Percentiles rank a stretch among this genome's conserved stretches.
These are phyloP conservation scores for Cucurbitaria berberidis DNA, from an alignment of 2,329 filamentous ascomycete genomes.

Conservation along the genomic window DNA sequence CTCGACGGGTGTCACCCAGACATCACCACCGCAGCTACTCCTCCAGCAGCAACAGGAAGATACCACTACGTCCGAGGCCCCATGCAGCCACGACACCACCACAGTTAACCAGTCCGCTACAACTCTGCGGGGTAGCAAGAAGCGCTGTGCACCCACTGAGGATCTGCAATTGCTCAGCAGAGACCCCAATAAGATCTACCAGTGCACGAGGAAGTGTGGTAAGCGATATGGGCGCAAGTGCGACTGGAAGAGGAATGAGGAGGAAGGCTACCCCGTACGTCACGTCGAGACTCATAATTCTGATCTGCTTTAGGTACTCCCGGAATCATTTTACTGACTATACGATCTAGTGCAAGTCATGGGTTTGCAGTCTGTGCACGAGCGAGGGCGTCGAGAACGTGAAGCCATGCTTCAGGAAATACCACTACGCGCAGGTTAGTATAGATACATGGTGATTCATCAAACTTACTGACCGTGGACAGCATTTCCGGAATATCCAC, in stretches of 20 bases:
- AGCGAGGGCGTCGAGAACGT: slow-evolving; percentile 42
- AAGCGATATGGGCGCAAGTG: slow-evolving; percentile 48
- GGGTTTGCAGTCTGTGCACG: slow-evolving; percentile 43
- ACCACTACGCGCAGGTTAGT: slow-evolving; percentile 44
- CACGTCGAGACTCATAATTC: neutral
- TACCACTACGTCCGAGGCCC: slow-evolving; percentile 19
- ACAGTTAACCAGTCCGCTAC: slow-evolving; percentile 18
- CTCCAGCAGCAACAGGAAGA: slow-evolving; percentile 10
- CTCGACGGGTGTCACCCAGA: slow-evolving; percentile 19
- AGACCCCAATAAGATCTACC: slow-evolving; percentile 47
- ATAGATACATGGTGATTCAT: neutral
- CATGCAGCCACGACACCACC: slow-evolving; percentile 24
- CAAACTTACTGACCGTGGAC: slow-evolving; percentile 1
- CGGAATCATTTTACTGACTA: slow-evolving; percentile 7
- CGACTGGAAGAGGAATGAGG: slow-evolving; percentile 49
- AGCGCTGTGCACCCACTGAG: slow-evolving; percentile 44
- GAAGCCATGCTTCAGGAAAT: slow-evolving; percentile 46
- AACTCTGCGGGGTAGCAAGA: slow-evolving; percentile 38
- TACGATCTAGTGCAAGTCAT: slow-evolving; percentile 29
- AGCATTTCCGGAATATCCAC: slow-evolving; percentile 50
- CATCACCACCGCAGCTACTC: slow-evolving; percentile 16
- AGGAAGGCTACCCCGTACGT: slow-evolving; percentile 42
- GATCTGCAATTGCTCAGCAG: slow-evolving; percentile 36
- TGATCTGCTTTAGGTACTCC: slow-evolving; percentile 15
- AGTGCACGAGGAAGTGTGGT: slow-evolving; percentile 48